Evolutionary conservation across 805 yeast species (phyloP).

Genomic region (Wickerhamiella galacta): DNA sequence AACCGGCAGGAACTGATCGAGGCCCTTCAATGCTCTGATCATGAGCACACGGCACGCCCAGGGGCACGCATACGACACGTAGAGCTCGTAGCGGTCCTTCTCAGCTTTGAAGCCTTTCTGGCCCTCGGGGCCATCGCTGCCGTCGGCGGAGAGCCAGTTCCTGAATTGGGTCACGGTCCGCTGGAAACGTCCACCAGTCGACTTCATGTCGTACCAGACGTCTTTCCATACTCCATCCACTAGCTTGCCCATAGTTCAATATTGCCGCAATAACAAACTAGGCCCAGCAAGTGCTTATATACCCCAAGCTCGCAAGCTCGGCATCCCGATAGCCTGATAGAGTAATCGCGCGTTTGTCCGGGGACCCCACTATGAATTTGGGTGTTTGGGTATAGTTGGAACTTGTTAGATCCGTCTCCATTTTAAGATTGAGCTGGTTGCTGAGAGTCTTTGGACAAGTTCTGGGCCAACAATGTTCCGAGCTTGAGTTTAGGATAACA

Average conservation of each 20-base stretch:
- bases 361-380: no score
- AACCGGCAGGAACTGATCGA: conserved; percentile 28
- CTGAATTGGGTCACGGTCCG: conserved; percentile 15
- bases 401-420: no score
- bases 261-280: no score
- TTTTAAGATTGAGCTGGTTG: no score
- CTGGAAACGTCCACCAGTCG: conserved; percentile 16
- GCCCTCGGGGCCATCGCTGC: conserved; percentile 7
- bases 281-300: no score
- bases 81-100: conserved; percentile 66
- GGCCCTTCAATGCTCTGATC: conserved; percentile 56
- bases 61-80: conserved; percentile 82
- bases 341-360: no score
- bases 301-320: no score
- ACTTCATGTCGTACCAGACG: conserved; percentile 17
- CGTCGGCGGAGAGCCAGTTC: conserved; percentile 11
- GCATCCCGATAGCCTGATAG: no score
- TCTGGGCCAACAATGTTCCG: no score
- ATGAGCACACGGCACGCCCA: conserved; percentile 87
- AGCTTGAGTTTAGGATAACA: no score
- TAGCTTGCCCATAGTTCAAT: conserved; percentile 17
- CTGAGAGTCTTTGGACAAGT: no score
- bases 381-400: no score
- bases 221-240: conserved; percentile 18
- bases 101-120: conserved; percentile 45